phyloP scores from a whole-genome alignment of 441 rosid species.

The California macrophylla region DNA sequence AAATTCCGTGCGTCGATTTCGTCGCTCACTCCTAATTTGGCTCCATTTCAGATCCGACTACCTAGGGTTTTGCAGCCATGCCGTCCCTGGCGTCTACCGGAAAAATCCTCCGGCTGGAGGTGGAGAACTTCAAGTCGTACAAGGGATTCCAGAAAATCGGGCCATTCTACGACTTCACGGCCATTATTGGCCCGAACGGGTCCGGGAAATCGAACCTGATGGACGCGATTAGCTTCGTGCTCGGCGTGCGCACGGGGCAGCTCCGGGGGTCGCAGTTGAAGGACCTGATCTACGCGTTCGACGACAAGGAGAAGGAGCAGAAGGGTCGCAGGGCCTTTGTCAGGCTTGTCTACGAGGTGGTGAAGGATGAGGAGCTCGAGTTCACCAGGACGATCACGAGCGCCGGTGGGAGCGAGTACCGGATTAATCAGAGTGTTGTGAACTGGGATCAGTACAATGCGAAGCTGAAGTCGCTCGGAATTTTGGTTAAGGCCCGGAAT shows the following conservation, averaged over 20 bases:
- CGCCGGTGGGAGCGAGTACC: constrained; percentile 83
- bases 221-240: constrained; percentile 98
- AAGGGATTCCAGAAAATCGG: constrained; percentile 77
- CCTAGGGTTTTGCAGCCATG: constrained; percentile 31
- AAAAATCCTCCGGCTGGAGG: constrained; percentile 62
- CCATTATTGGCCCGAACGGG: constrained; percentile 96
- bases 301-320: constrained; percentile 88
- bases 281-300: constrained; percentile 90
- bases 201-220: constrained; percentile 94
- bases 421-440: constrained; percentile 66
- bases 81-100: constrained; percentile 67
- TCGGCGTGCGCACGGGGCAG: constrained; percentile 94
- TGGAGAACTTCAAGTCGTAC: constrained; percentile 97
- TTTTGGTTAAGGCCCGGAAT: constrained; percentile 93
- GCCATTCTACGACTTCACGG: constrained; percentile 94
- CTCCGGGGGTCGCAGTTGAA: constrained; percentile 93
- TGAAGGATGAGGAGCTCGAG: constrained; percentile 61
- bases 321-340: constrained; percentile 80
- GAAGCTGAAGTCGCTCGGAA: constrained; percentile 68
- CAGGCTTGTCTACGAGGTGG: constrained; percentile 63
- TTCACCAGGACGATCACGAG: constrained; percentile 70
- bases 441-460: constrained; percentile 85
- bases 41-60: background rate
- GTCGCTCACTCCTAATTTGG: constrained; percentile 9
- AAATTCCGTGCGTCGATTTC: background rate